phyloP scores from a whole-genome alignment of 805 yeast genomes.

The Metschnikowia lochheadii region DNA sequence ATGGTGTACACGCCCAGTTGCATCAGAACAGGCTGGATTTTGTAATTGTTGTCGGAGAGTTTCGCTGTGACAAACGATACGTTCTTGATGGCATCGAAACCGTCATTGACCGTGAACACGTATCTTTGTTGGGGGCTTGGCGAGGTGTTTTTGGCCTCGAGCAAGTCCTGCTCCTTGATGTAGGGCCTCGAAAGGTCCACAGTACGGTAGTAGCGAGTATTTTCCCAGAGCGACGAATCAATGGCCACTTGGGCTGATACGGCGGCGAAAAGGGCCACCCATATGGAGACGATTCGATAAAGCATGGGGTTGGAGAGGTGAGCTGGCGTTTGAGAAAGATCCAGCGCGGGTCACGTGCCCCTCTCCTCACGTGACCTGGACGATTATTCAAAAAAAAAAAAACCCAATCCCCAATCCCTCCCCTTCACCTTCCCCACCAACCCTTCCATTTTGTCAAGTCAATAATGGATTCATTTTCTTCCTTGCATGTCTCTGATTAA shows the following conservation, averaged over 20 bases:
- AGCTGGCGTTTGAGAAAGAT: background rate
- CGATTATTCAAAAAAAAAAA: no score
- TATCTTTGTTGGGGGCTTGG: conserved; percentile 52
- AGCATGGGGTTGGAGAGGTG: conserved; percentile 9
- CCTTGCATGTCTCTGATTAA: no score
- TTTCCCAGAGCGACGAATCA: conserved; percentile 45
- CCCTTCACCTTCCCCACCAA: no score
- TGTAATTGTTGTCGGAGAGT: conserved; percentile 24
- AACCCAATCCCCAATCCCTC: no score
- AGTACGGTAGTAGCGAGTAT: conserved; percentile 49
- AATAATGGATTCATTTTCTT: no score
- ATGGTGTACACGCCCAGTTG: conserved; percentile 36
- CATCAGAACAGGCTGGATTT: conserved; percentile 22
- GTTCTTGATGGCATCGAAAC: conserved; percentile 39
- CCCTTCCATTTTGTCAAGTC: no score
- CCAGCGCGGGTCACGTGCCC: background rate
- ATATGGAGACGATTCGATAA: conserved; percentile 12
- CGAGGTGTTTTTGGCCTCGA: conserved; percentile 58
- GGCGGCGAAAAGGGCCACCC: conserved; percentile 10
- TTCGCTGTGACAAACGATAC: conserved; percentile 44
- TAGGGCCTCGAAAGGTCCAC: conserved; percentile 67
- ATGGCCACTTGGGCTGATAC: conserved; percentile 7
- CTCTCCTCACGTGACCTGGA: background rate
- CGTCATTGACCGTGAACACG: conserved; percentile 51
- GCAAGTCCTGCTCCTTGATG: conserved; percentile 54